Evolutionary conservation across 2,329 filamentous ascomycete genomes (phyloP), one percentile per base, ranked within the genome.

Genomic region (Clarireedia paspali): DNA sequence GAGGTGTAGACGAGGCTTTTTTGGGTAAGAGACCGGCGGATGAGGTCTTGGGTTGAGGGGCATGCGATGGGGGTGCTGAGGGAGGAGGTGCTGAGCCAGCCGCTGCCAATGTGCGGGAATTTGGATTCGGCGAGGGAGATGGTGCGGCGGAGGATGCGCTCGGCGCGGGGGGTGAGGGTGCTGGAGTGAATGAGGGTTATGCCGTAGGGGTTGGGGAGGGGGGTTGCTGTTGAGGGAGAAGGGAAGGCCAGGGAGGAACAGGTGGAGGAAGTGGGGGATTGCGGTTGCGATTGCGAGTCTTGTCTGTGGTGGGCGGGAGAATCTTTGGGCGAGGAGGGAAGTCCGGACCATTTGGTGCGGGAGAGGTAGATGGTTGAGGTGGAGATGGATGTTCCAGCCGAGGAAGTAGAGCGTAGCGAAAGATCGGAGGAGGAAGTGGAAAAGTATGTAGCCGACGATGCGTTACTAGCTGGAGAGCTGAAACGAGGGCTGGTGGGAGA

Each of bases 1-100:
- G 79, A 76, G 2, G 77, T 76, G 72, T 84, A 86, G 53, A 87
- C 73, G 24, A 81, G 69, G 57, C 84, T 79, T 65, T 84, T 82
- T 62, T 87, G 84, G 42, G 71, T 65, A 26, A 83, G 71, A 27
- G 81, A 85, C 56, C 77, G 75, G 53, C 75, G 73, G 48, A 85
- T 73, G 15, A 87, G 72, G 50, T 79, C 75, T 42, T 71, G 70
- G 3, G 76, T 77, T 6, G 82, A 68, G 23, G 75, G 74, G 45
- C 74, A 75, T 0, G 71, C 66, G 2, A 73, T 67, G 2, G 77
- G 71, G 3, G 71, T 72, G 12, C 73, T 69, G 12, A 77, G 70
- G 0, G 75, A 69, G 0, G 59, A 55, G 7, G 62, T 50, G 5
- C 59, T 58, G 23, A 69, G 58, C 65, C 65, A 67, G 36, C 58